These are phyloP conservation scores for Dendrobium huoshanense DNA, from an alignment of 106 monocot species.

Conservation along the genomic window DNA sequence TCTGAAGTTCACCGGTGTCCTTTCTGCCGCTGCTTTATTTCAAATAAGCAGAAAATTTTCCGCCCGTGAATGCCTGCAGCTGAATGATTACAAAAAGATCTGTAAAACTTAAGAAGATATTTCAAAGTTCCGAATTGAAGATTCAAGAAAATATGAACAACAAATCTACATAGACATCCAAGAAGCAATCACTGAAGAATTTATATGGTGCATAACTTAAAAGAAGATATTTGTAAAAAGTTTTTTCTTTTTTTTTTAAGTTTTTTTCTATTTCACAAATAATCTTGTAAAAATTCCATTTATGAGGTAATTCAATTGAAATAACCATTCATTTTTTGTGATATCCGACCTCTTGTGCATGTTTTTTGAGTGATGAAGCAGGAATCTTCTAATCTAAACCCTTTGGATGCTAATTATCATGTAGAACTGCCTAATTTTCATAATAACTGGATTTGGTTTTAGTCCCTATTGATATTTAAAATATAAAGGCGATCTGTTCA, in stretches of 20 bases:
- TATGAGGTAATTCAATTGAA: background rate
- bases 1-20: conserved; percentile 76
- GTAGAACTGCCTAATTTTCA: background rate
- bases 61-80: conserved; percentile 41
- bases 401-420: too few relatives aligned
- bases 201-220: too few relatives aligned
- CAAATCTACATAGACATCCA: too few relatives aligned
- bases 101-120: too few relatives aligned
- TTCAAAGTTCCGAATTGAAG: too few relatives aligned
- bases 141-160: too few relatives aligned
- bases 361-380: background rate
- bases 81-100: too few relatives aligned
- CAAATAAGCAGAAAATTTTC: conserved; percentile 65
- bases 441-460: too few relatives aligned
- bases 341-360: too few relatives aligned
- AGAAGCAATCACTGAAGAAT: too few relatives aligned
- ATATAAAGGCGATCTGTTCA: too few relatives aligned
- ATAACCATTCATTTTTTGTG: background rate
- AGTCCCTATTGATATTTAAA: too few relatives aligned
- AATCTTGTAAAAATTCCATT: background rate
- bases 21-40: conserved; percentile 72
- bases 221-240: background rate
- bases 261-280: background rate
- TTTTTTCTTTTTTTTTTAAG: background rate
- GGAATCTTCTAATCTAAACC: background rate